Evolutionary conservation across 78 protist genomes (phyloP).

Genomic region (Mastigamoeba balamuthi): DNA sequence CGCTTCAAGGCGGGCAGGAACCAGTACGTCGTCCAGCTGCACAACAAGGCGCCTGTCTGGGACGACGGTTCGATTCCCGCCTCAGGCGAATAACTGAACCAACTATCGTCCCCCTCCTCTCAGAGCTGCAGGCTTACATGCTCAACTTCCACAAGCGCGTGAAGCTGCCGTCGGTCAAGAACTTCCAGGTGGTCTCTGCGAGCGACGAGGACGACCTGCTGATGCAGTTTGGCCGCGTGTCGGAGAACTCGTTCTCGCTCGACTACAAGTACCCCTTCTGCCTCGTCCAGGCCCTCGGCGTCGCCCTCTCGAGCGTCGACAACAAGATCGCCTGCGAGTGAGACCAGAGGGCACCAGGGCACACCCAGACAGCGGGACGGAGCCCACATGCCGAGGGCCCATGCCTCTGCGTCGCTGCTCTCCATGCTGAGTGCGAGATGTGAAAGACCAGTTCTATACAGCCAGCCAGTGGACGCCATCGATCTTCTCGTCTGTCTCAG

Average conservation of each 20-base stretch:
- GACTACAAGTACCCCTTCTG: conserved; percentile 47
- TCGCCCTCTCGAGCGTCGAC: conserved; percentile 36
- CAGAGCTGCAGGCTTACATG: conserved; percentile 32
- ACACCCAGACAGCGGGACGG: too few species aligned
- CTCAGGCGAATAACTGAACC: neutral
- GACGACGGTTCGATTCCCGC: too few species aligned
- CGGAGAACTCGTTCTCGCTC: conserved; percentile 21
- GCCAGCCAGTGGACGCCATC: too few species aligned
- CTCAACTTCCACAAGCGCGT: conserved; percentile 72
- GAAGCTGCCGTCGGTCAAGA: conserved; percentile 67
- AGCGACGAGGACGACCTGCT: conserved; percentile 2
- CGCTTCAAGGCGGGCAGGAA: neutral
- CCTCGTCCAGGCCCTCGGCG: conserved; percentile 37
- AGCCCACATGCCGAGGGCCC: too few species aligned
- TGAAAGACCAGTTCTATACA: too few species aligned
- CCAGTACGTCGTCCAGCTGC: neutral
- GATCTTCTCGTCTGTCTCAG: too few species aligned
- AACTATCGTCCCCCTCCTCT: neutral
- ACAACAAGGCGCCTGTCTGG: conserved; percentile 50
- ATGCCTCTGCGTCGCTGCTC: too few species aligned
- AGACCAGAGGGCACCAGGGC: too few species aligned
- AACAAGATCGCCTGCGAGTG: conserved; percentile 51
- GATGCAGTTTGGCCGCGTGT: conserved; percentile 43
- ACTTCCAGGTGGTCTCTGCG: conserved; percentile 64
- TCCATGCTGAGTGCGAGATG: too few species aligned